Conservation (phyloP, 345 rosid species). For the Cardamine occulta region DNA sequence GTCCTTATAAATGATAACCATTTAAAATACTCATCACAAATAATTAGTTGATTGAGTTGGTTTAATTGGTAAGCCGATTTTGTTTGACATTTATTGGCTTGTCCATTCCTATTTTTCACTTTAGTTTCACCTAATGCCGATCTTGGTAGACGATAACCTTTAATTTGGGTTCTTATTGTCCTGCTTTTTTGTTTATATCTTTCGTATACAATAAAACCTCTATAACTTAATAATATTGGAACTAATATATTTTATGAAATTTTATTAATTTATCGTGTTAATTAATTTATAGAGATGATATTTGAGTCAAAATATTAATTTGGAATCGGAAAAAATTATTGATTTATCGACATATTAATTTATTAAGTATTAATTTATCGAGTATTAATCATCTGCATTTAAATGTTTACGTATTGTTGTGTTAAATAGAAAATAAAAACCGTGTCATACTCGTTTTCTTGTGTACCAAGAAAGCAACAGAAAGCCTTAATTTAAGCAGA, state of each 20-base stretch:
- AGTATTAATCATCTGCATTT: conserved; percentile 16
- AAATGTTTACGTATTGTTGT: background rate
- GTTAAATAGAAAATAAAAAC: background rate
- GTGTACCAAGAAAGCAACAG: conserved; percentile 42
- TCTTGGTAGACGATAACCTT: conserved; percentile 41
- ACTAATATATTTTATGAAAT: no score
- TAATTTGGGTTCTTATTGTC: conserved; percentile 29
- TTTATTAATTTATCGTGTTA: no score
- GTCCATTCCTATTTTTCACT: conserved; percentile 34
- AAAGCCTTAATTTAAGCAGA: conserved; percentile 25
- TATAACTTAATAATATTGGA: no score
- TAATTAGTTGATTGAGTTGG: conserved; percentile 36
- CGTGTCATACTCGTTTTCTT: conserved; percentile 36
- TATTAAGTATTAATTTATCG: no score
- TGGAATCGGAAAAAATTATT: no score
- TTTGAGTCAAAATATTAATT: no score
- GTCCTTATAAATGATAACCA: conserved; percentile 1
- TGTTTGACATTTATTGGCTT: conserved; percentile 42
- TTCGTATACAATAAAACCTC: background rate
- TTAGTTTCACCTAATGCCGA: conserved; percentile 29
- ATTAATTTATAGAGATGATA: no score
- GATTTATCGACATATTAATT: no score
- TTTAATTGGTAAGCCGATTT: conserved; percentile 45
- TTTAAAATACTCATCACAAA: conserved; percentile 13
- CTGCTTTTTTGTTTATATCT: conserved; percentile 11